Percentiles rank a stretch among this genome's conserved stretches.
These are phyloP conservation scores for Aspergillus quadricinctus DNA, from an alignment of 2,329 filamentous ascomycete species.

Conservation along the genomic window DNA sequence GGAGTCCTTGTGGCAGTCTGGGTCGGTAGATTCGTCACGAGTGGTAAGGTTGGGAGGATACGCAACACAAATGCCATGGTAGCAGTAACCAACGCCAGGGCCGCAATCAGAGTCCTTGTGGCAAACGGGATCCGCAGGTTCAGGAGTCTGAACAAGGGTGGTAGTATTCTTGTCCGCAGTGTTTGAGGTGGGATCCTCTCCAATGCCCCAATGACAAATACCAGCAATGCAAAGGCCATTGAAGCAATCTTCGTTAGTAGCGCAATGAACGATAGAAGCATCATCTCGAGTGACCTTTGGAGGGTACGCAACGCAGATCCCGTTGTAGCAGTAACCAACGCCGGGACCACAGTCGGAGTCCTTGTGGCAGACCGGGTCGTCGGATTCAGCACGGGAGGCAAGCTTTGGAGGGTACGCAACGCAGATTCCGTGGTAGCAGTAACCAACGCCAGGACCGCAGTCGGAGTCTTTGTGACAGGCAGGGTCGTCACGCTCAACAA, in stretches of 20 bases:
- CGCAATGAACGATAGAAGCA: not conserved
- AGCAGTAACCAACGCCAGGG: not conserved
- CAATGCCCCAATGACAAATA: not conserved
- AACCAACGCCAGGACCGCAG: too few relatives aligned
- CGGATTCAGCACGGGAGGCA: too few relatives aligned
- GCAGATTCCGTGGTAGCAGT: too few relatives aligned
- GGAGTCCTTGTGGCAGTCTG: not conserved
- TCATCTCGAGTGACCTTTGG: not conserved
- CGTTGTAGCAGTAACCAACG: not conserved
- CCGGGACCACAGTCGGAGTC: not conserved
- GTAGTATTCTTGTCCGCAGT: not conserved
- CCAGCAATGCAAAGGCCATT: not conserved
- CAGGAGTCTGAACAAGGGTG: not conserved
- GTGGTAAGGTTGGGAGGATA: not conserved
- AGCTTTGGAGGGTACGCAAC: too few relatives aligned
- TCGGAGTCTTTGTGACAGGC: too few relatives aligned
- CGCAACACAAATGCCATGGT: not conserved
- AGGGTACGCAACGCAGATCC: not conserved
- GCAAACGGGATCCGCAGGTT: not conserved
- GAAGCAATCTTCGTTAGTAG: not conserved
- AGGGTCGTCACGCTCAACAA: too few relatives aligned
- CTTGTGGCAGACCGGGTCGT: not conserved
- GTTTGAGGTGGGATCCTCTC: not conserved
- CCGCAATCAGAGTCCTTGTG: not conserved
- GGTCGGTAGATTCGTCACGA: not conserved